Percentiles rank a stretch among this genome's conserved stretches.
These are phyloP conservation scores for Yamadazyma atlantica DNA, from an alignment of 1,139 yeast species.

Conservation along the genomic window DNA sequence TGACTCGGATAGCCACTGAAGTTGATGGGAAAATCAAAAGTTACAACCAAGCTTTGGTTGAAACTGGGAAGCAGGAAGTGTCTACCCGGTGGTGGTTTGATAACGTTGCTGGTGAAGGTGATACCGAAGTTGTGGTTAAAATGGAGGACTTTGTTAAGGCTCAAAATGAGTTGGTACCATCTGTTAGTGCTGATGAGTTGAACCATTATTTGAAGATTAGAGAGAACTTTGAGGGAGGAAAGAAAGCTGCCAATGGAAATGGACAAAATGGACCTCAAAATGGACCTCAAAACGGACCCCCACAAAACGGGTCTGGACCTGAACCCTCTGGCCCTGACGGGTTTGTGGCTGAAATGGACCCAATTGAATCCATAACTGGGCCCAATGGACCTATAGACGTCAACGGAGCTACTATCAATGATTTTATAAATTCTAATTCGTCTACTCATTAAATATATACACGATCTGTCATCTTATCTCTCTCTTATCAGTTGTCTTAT, in stretches of 20 bases:
- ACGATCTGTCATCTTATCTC: no score
- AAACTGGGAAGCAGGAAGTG: constrained; percentile 37
- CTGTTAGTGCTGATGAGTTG: constrained; percentile 86
- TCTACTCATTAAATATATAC: no score
- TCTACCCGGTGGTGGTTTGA: constrained; percentile 93
- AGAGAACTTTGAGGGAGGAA: constrained; percentile 69
- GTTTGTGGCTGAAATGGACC: no score
- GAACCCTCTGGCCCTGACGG: background rate
- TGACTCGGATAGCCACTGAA: constrained; percentile 81
- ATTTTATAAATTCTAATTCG: background rate
- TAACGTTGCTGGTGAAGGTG: constrained; percentile 66
- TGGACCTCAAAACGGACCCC: no score
- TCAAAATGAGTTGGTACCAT: constrained; percentile 67
- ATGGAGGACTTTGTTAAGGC: constrained; percentile 78
- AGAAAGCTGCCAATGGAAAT: constrained; percentile 21
- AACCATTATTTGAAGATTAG: constrained; percentile 77
- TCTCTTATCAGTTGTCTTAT: no score
- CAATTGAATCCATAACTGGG: background rate
- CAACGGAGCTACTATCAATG: constrained; percentile 4
- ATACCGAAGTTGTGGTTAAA: constrained; percentile 66
- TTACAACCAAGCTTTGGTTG: constrained; percentile 41
- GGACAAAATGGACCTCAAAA: no score
- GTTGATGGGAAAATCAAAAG: constrained; percentile 65
- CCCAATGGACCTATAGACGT: constrained; percentile 4
- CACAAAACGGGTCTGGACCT: no score